Evolutionary conservation across 164 flowering plant species (phyloP).

Genomic region (Cinnamomum chago): DNA sequence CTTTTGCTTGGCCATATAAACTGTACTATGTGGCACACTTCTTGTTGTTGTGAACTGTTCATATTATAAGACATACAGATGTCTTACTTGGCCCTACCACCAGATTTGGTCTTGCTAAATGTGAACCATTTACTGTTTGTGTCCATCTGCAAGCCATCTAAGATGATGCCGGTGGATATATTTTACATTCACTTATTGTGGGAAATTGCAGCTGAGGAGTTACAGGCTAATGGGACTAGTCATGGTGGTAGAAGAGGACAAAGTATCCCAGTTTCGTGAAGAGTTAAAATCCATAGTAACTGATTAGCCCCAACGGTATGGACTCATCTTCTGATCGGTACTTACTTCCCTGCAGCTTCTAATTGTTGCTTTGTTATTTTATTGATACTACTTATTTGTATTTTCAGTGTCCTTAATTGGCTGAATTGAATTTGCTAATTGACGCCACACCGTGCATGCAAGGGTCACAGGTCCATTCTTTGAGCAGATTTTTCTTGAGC

Average conservation of each 20-base stretch:
- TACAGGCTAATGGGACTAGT: slow-evolving; percentile 60
- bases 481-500: not conserved
- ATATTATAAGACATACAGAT: too few species aligned
- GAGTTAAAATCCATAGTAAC: slow-evolving; percentile 51
- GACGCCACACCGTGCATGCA: not conserved
- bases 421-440: not conserved
- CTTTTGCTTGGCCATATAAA: too few species aligned
- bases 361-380: not conserved
- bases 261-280: slow-evolving; percentile 44
- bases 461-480: not conserved
- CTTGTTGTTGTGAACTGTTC: too few species aligned
- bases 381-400: too few species aligned
- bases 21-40: too few species aligned
- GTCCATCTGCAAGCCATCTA: too few species aligned
- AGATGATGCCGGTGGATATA: not conserved
- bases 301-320: slow-evolving; percentile 14
- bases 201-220: slow-evolving; percentile 59
- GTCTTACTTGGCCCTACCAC: too few species aligned
- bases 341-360: not conserved
- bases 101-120: too few species aligned
- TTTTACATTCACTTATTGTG: not conserved
- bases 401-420: not conserved
- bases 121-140: too few species aligned
- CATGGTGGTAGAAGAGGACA: slow-evolving; percentile 68
- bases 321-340: too few species aligned